Base-by-base conservation (phyloP, 768 basidiomycete species). In the Hirschioporus abietinus region DNA sequence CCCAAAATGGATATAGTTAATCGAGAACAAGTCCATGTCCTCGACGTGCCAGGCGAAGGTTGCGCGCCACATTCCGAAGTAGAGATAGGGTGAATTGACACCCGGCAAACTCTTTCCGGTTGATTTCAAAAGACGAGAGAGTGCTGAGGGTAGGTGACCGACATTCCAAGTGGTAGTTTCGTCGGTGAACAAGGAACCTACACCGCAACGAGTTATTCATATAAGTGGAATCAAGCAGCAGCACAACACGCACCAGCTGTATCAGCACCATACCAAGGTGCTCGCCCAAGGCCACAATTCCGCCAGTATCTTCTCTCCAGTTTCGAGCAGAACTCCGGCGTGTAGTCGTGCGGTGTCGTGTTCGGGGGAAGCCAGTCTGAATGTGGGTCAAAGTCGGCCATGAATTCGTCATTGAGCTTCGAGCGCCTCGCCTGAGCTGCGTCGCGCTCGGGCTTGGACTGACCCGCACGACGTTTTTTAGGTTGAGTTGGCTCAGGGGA, bases 21-120 rank as follows among this genome's bases (percentile, higher is more conserved):
- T 99, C 66, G 94, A 96, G 78, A 96, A 98, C 0, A 99, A 83
- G 74, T 99, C 97, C 93, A 98, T 97, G 76, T 99, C 97, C 77
- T 99, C 97, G 62, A 99, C 97, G 72, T 99, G 97, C 96, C 97
- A 99, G 0, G 95, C 93, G 77, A 99, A 99, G 0, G 95, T 95
- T 25, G 96, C 96, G 63, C 95, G 84, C 97, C 97, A 99, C 96
- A 98, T 99, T 69, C 97, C 97, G 75, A 96, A 99, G 77, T 99
- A 99, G 1, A 99, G 85, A 75, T 99, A 99, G 0, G 96, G 96
- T 1, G 95, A 90, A 73, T 99, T 99, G 62, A 99, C 97, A 9
- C 97, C 97, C 0, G 96, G 96, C 27, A 99, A 80, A 9, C 25
- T 34, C 64, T 89, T 85, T 52, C 82, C 78, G 7, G 88, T 82